These are phyloP conservation scores for Botrytis sinoallii DNA, from an alignment of 2,329 filamentous ascomycete species.

Conservation along the genomic window DNA sequence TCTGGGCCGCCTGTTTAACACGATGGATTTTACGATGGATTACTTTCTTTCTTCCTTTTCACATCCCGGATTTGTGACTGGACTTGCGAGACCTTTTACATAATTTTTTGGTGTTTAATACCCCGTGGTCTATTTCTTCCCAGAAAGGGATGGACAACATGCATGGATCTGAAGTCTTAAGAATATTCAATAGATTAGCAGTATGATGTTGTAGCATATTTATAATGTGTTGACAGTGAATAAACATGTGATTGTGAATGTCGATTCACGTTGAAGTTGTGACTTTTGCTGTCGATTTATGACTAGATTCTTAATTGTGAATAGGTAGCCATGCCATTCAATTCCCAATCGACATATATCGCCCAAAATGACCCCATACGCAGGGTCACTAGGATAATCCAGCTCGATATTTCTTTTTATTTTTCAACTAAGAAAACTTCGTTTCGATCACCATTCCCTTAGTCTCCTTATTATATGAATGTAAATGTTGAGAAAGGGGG, in stretches of 20 bases:
- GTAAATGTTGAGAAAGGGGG: not conserved
- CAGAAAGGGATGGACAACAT: not conserved
- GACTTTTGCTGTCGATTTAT: not conserved
- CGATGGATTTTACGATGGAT: constrained; percentile 6
- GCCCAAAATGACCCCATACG: not conserved
- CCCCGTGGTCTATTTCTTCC: not conserved
- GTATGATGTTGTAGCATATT: not conserved
- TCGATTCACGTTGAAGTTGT: not conserved
- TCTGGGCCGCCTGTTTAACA: not conserved
- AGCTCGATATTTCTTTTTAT: not conserved
- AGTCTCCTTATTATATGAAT: not conserved
- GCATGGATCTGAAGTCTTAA: not conserved
- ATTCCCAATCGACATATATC: not conserved
- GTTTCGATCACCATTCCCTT: not conserved
- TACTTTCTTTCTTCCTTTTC: not conserved
- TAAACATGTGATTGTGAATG: not conserved
- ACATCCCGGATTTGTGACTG: no score
- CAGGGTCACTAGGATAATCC: not conserved
- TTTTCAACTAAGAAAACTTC: not conserved
- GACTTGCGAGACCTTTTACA: not conserved
- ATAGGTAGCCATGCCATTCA: not conserved
- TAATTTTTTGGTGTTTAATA: not conserved
- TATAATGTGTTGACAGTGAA: not conserved
- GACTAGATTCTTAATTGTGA: not conserved
- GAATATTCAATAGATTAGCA: not conserved